These are phyloP conservation scores for Coemansia sp. DNA, from an alignment of 192 early-diverging fungal species.

Conservation along the genomic window DNA sequence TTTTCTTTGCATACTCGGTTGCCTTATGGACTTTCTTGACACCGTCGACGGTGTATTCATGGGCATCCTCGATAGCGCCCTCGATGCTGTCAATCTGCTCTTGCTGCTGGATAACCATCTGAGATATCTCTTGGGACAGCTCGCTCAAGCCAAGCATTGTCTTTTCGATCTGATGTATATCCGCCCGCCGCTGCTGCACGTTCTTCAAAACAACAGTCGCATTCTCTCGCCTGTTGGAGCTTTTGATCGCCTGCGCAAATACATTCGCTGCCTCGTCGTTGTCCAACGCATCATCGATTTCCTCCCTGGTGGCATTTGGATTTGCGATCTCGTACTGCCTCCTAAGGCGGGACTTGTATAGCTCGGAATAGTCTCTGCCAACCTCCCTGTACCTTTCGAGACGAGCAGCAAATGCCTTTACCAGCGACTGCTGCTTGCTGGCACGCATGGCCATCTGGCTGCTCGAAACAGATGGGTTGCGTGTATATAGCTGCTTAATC, in stretches of 20 bases:
- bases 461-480: conserved; percentile 20
- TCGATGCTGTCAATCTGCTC: conserved; percentile 58
- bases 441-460: conserved; percentile 23
- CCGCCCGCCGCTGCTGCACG: conserved; percentile 51
- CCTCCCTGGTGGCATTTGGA: conserved; percentile 50
- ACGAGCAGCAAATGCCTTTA: conserved; percentile 39
- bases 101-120: conserved; percentile 59
- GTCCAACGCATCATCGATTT: conserved; percentile 51
- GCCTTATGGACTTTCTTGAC: conserved; percentile 28
- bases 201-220: conserved; percentile 49
- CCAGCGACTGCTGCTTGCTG: conserved; percentile 27
- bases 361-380: conserved; percentile 50
- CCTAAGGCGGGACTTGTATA: conserved; percentile 48
- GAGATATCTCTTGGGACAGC: conserved; percentile 51
- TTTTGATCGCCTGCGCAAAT: conserved; percentile 53
- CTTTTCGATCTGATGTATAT: conserved; percentile 56
- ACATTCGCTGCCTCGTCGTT: conserved; percentile 52
- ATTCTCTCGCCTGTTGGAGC: conserved; percentile 29
- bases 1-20: conserved; percentile 27
- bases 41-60: conserved; percentile 23
- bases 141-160: conserved; percentile 47
- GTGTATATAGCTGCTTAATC: conserved; percentile 10
- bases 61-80: conserved; percentile 43
- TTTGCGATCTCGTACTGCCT: conserved; percentile 53
- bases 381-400: conserved; percentile 52